phyloP scores from a whole-genome alignment of 2,329 filamentous ascomycete species.

The Aspergillus sp. region DNA sequence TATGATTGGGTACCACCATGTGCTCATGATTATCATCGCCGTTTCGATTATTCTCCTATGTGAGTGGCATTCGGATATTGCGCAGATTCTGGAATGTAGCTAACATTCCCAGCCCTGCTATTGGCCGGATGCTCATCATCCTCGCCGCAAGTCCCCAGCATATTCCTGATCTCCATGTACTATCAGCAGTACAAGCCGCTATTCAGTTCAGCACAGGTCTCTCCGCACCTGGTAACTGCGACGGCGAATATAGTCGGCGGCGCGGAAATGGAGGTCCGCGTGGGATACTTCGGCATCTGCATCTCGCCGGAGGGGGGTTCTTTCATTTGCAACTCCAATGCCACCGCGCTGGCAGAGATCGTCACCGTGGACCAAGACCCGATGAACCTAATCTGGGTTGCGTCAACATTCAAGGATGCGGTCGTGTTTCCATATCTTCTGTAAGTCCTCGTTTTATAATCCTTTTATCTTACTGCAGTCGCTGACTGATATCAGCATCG shows the following conservation, averaged over 20 bases:
- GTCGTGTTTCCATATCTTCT: conserved; percentile 97
- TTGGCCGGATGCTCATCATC: conserved; percentile 95
- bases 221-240: conserved; percentile 75
- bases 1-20: conserved; percentile 64
- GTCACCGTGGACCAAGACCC: conserved; percentile 87
- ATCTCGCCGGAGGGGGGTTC: conserved; percentile 81
- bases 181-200: conserved; percentile 77
- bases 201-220: conserved; percentile 78
- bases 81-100: conserved; percentile 10
- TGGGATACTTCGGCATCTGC: conserved; percentile 97
- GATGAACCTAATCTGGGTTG: conserved; percentile 93
- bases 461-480: background rate
- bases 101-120: conserved; percentile 58
- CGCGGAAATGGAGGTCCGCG: conserved; percentile 77
- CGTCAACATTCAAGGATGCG: conserved; percentile 93
- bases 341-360: conserved; percentile 82
- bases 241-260: conserved; percentile 83
- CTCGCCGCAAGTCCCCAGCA: conserved; percentile 85
- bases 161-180: conserved; percentile 97
- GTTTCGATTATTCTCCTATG: conserved; percentile 89
- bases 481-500: conserved; percentile 54
- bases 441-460: conserved; percentile 44
- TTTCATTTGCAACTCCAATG: conserved; percentile 96
- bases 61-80: conserved; percentile 49
- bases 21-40: conserved; percentile 95